phyloP scores from a whole-genome alignment of 305 asterid genomes.

The Galium porrigens region DNA sequence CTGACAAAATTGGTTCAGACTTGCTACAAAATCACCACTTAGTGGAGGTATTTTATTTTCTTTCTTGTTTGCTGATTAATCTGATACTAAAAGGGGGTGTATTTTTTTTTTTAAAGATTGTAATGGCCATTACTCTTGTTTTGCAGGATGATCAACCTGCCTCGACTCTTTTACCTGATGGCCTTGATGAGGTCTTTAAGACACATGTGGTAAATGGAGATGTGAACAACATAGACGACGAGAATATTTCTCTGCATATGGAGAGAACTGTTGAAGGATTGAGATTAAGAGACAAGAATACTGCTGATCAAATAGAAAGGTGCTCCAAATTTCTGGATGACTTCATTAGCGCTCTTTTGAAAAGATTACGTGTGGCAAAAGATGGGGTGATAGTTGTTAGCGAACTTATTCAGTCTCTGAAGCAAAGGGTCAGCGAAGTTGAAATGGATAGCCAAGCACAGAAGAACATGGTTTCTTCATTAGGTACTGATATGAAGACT shows the following conservation, averaged over 20 bases:
- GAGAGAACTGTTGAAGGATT: slow-evolving; percentile 51
- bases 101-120: neutral
- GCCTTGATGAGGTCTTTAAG: slow-evolving; percentile 23
- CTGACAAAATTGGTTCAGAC: slow-evolving; percentile 34
- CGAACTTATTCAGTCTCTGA: slow-evolving; percentile 34
- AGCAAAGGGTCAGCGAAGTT: slow-evolving; percentile 37
- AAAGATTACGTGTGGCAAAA: slow-evolving; percentile 35
- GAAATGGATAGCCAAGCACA: slow-evolving; percentile 42
- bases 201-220: slow-evolving; percentile 31
- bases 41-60: slow-evolving; percentile 42
- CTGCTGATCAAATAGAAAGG: slow-evolving; percentile 43
- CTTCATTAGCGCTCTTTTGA: slow-evolving; percentile 33
- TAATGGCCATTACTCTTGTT: neutral
- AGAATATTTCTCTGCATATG: slow-evolving; percentile 31
- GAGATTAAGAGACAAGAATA: slow-evolving; percentile 43
- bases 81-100: neutral
- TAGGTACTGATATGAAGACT: slow-evolving; percentile 46
- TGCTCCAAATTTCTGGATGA: slow-evolving; percentile 44
- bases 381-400: slow-evolving; percentile 25
- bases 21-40: slow-evolving; percentile 27
- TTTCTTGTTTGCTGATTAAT: slow-evolving; percentile 3
- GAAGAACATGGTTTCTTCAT: slow-evolving; percentile 28
- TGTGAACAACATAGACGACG: slow-evolving; percentile 38
- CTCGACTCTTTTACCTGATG: slow-evolving; percentile 30
- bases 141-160: slow-evolving; percentile 47